phyloP scores from a whole-genome alignment of 1,284 basidiomycete species.

The Chalciporus sp. region DNA sequence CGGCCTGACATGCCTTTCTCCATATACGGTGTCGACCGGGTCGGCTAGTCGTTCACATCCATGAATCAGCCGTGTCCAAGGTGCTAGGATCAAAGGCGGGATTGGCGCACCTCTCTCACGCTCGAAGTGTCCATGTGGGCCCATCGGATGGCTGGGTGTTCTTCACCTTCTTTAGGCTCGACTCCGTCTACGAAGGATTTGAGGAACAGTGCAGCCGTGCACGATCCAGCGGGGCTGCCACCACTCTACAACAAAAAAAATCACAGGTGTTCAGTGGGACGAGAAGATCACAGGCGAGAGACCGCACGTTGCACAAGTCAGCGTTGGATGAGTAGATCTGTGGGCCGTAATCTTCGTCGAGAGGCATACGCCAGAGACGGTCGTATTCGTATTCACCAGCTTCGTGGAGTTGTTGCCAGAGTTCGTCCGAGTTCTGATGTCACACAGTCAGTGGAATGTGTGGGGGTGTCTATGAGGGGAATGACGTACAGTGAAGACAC shows the following conservation, averaged over 20 bases:
- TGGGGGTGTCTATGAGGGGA: neutral
- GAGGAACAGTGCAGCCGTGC: conserved; percentile 88
- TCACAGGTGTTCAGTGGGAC: conserved; percentile 5
- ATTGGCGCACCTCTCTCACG: too few relatives aligned
- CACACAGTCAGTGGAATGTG: neutral
- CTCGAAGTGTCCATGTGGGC: conserved; percentile 42
- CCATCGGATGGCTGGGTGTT: conserved; percentile 61
- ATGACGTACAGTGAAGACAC: conserved; percentile 74
- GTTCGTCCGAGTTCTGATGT: conserved; percentile 63
- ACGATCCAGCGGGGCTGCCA: conserved; percentile 72
- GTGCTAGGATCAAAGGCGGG: too few relatives aligned
- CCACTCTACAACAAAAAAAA: conserved; percentile 47
- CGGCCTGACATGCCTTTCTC: too few relatives aligned
- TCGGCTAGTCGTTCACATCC: too few relatives aligned
- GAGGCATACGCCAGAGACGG: conserved; percentile 84
- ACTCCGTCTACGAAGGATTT: conserved; percentile 81
- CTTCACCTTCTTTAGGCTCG: conserved; percentile 50
- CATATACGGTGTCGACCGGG: too few relatives aligned
- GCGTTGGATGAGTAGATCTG: conserved; percentile 82
- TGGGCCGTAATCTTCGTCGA: conserved; percentile 77
- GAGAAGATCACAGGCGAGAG: too few relatives aligned
- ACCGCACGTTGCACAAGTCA: conserved; percentile 86
- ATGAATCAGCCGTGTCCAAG: too few relatives aligned
- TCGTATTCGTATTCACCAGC: conserved; percentile 80
- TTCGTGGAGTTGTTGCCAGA: conserved; percentile 72